Conservation (phyloP, 768 basidiomycete species). For the Jaapia argillacea region DNA sequence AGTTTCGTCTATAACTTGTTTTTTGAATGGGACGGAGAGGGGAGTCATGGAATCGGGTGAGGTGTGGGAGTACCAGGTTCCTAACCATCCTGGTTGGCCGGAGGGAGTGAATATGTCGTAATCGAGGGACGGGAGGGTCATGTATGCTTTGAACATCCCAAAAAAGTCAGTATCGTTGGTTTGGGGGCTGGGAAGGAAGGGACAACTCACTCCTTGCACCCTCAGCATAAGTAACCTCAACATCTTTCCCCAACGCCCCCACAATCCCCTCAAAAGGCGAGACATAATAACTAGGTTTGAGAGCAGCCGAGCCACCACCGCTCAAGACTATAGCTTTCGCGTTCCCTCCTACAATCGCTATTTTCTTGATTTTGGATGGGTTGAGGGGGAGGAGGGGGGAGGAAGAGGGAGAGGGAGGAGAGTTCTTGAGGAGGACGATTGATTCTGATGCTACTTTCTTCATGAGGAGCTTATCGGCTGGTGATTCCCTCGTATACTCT, state of each 20-base stretch:
- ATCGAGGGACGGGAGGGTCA: slow-evolving; percentile 58
- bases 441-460: slow-evolving; percentile 56
- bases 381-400: slow-evolving; percentile 13
- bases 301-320: slow-evolving; percentile 64
- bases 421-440: slow-evolving; percentile 72
- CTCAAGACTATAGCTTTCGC: slow-evolving; percentile 52
- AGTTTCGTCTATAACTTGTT: slow-evolving; percentile 48
- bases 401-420: slow-evolving; percentile 45
- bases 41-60: slow-evolving; percentile 3
- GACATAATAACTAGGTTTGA: slow-evolving; percentile 68
- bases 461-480: slow-evolving; percentile 53
- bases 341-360: slow-evolving; percentile 70
- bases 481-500: slow-evolving; percentile 53
- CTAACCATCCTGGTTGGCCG: slow-evolving; percentile 61
- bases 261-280: slow-evolving; percentile 72
- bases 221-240: slow-evolving; percentile 56
- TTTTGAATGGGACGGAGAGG: slow-evolving; percentile 18
- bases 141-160: slow-evolving; percentile 49
- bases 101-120: slow-evolving; percentile 48
- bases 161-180: background rate
- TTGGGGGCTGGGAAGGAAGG: slow-evolving; percentile 1
- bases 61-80: slow-evolving; percentile 7
- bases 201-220: slow-evolving; percentile 49
- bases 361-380: slow-evolving; percentile 36
- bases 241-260: slow-evolving; percentile 37